phyloP scores from a whole-genome alignment of 768 basidiomycete genomes.

The Mycena alexandri region DNA sequence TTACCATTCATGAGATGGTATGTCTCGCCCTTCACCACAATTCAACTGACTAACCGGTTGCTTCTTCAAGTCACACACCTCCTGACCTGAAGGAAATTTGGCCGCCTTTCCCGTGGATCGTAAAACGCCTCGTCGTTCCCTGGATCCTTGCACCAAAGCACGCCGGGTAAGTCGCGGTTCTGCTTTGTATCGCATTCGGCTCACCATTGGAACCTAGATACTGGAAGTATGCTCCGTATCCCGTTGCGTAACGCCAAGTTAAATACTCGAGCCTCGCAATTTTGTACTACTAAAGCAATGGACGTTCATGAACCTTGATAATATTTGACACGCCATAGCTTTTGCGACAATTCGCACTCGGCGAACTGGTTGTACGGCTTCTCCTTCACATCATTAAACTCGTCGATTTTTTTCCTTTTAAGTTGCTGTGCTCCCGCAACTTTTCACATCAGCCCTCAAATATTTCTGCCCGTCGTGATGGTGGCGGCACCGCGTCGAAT shows the following conservation, averaged over 20 bases:
- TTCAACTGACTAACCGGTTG: neutral
- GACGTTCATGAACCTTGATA: too few species aligned
- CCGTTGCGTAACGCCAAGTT: slow-evolving; percentile 2
- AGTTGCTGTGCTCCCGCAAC: too few species aligned
- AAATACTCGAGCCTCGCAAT: too few species aligned
- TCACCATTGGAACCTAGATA: slow-evolving; percentile 19
- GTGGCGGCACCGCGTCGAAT: slow-evolving; percentile 13
- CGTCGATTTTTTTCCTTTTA: too few species aligned
- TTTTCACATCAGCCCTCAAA: too few species aligned
- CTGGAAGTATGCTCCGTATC: slow-evolving; percentile 35
- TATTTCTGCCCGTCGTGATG: neutral
- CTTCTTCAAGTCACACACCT: slow-evolving; percentile 53
- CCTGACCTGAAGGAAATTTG: slow-evolving; percentile 51
- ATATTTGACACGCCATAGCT: too few species aligned
- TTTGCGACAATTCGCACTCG: too few species aligned
- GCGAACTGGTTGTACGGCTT: too few species aligned
- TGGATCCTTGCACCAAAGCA: slow-evolving; percentile 50
- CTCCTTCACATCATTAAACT: too few species aligned
- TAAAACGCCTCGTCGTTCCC: slow-evolving; percentile 52
- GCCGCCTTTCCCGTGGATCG: slow-evolving; percentile 54
- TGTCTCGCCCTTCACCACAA: slow-evolving; percentile 9
- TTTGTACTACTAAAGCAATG: too few species aligned
- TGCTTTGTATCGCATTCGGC: neutral
- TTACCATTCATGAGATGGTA: slow-evolving; percentile 55
- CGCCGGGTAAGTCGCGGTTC: slow-evolving; percentile 45